Base-by-base conservation (phyloP, 768 basidiomycete genomes). In the Boletus patriciae region DNA sequence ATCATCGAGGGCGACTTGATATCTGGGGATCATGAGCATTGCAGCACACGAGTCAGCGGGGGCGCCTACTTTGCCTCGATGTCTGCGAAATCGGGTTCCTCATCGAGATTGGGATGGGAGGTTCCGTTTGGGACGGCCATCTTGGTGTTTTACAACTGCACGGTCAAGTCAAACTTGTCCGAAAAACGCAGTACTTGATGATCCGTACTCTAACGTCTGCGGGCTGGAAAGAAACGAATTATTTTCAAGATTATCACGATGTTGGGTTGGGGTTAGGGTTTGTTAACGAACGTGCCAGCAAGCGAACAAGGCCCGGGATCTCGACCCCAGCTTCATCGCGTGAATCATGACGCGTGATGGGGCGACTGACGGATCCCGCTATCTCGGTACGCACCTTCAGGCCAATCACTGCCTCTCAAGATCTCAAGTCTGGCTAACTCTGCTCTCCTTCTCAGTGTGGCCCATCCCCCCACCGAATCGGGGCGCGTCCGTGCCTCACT, bases 1-100 rank as follows among this genome's bases (percentile, higher is more conserved):
- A 62, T 93, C 87, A 64, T 92, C 90, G 61, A 86, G 84, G 55
- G 91, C 78, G 64, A 95, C 87, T 62, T 86, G 81, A 76, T 94
- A 96, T 78, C 94, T 97, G 70, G 9, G n/a, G 45, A 54, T 25
- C 42, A 46, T 56, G 41, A 63, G 60, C 29, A 54, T 54, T 31
- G 48, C 40, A 19, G 23, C 10, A 37, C 45, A 23, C 51, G 13
- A 45, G 29, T 8, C 16, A 23, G 12, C 29, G 50, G 25, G 9
- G 13, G 19, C 15, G 71, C 82, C 54, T 62, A 94, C 92, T 90
- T 92, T 73, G 79, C 83, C 70, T 94, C 92, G 61, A 96, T 92
- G 70, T 94, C 92, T 45, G 87, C 83, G 70, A 87, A 94, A 72
- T 94, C 92, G 65, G 93, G 91, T 52, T 82, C 84, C 46, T 88